Evolutionary conservation across 2,329 filamentous ascomycete genomes (phyloP), one percentile per base, ranked within the genome.

Genomic region (Zasmidium angulare): DNA sequence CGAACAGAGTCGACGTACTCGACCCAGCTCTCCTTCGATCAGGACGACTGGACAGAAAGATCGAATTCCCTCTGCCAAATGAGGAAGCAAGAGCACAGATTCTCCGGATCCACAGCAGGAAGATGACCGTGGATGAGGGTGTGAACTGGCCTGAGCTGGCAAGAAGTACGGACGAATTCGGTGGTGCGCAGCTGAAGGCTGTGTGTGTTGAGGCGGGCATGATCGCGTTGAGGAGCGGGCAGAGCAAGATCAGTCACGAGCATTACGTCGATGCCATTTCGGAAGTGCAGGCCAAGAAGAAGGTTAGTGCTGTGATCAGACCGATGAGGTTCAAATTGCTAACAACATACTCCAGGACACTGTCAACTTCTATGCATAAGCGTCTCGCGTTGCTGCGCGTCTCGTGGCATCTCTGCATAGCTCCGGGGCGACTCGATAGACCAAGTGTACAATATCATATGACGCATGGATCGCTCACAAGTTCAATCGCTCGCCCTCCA

Each of bases 171-270:
- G 95, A 99, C 75, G 95, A 99, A 79, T 99, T 99, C 75, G 95
- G 95, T 60, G 95, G 95, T 74, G 95, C 95, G 61, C 93, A 96
- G 86, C 81, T 99, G 69, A 99, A 99, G 84, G 95, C 95, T 47
- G 95, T 99, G 21, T 99, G 95, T 76, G 95, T 99, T 23, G 95
- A 99, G 81, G 95, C 95, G 53, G 95, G 95, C 74, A 99, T 99
- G 95, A 99, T 99, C 79, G 95, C 95, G 24, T 81, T 99, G 72
- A 86, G 95, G 68, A 91, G 89, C 76, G 95, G 95, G 62, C 93
- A 96, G 83, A 92, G 89, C 79, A 97, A 97, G 84, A 95, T 99
- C 73, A 90, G 89, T 61, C 95, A 99, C 75, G 95, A 99, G 81
- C 91, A 99, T 78, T 99, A 98, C 74, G 95, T 99, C 53, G 95